These are phyloP conservation scores for Xylariaceae sp. DNA, from an alignment of 2,329 filamentous ascomycete species.

Conservation along the genomic window DNA sequence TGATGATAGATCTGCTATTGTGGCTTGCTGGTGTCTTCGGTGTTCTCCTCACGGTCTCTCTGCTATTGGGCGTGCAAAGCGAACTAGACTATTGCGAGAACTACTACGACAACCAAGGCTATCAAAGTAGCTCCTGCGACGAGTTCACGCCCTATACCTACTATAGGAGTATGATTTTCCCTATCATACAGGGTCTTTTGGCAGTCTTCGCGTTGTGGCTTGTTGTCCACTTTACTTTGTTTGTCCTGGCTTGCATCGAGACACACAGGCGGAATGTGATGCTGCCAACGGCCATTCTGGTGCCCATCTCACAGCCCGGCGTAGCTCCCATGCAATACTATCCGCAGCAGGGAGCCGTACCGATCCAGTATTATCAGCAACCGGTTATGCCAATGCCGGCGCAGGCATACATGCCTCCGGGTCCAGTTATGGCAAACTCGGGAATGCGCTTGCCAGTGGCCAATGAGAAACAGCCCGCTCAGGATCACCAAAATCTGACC, in stretches of 20 bases:
- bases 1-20: conserved; percentile 18
- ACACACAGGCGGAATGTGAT: conserved; percentile 27
- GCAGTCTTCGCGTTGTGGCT: conserved; percentile 72
- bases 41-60: conserved; percentile 14
- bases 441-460: conserved; percentile 1
- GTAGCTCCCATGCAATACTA: conserved; percentile 3
- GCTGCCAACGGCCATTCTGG: conserved; percentile 1
- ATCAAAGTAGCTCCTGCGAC: conserved; percentile 18
- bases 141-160: conserved; percentile 4
- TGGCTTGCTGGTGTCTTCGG: conserved; percentile 26
- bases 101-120: conserved; percentile 5
- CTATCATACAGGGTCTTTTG: conserved; percentile 51
- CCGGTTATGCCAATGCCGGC: conserved; percentile 18
- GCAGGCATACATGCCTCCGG: conserved; percentile 6
- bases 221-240: conserved; percentile 79
- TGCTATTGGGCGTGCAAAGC: conserved; percentile 3
- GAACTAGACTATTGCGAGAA: conserved; percentile 3
- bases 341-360: not conserved
- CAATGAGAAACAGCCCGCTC: conserved; percentile 8
- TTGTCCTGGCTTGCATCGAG: conserved; percentile 42
- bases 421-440: not conserved
- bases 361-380: conserved; percentile 16
- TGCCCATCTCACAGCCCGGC: conserved; percentile 8
- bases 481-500: conserved; percentile 35
- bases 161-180: conserved; percentile 15